These are phyloP conservation scores for Solanum clarkiae DNA, from an alignment of 257 asterid species.

Conservation along the genomic window DNA sequence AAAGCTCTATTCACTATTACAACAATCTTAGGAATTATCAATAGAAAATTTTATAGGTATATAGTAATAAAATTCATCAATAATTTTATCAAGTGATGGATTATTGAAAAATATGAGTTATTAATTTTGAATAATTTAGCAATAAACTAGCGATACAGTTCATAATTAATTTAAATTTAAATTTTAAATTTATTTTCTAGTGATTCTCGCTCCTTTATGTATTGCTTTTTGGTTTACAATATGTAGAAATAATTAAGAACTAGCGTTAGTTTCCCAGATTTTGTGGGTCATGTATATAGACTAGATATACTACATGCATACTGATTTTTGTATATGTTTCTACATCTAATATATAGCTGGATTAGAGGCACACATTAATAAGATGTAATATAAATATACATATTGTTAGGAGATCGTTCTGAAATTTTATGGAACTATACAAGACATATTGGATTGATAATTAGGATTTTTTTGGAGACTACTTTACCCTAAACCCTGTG, in stretches of 20 bases:
- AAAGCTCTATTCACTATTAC: not conserved
- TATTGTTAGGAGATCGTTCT: not conserved
- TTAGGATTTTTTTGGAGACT: too few species aligned
- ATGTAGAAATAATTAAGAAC: not conserved
- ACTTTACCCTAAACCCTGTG: too few species aligned
- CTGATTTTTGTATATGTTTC: not conserved
- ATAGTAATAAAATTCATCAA: not conserved
- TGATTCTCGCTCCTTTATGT: not conserved
- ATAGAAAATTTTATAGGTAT: not conserved
- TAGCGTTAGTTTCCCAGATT: not conserved
- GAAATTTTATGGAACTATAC: too few species aligned
- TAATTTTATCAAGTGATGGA: not conserved
- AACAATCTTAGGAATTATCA: not conserved
- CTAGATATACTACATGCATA: not conserved
- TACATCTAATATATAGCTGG: not conserved
- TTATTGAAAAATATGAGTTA: not conserved
- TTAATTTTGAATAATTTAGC: not conserved
- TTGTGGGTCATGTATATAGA: not conserved
- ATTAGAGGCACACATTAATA: too few species aligned
- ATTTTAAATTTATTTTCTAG: not conserved
- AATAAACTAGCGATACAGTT: not conserved
- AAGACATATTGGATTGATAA: too few species aligned
- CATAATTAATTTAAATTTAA: not conserved
- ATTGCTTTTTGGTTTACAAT: not conserved
- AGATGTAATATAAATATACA: not conserved